Percentiles rank a stretch among this genome's conserved stretches.
Evolutionary conservation across 805 yeast species (phyloP).

Genomic region (Clavispora carvajalis): DNA sequence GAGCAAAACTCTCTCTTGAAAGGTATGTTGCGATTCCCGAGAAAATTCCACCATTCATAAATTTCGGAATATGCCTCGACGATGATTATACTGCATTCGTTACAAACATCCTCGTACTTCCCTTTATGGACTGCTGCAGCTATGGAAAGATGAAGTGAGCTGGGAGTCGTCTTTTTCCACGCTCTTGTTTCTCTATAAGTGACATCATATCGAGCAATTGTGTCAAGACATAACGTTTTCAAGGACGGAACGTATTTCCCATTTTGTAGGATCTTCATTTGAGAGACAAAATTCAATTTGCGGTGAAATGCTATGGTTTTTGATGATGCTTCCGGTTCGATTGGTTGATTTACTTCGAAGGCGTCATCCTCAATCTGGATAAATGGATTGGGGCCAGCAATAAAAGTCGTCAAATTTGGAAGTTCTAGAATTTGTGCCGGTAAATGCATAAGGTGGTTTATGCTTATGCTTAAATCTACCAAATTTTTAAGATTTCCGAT

Average conservation of each 20-base stretch:
- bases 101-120: conserved; percentile 47
- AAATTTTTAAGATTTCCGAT: conserved; percentile 25
- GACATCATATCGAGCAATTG: conserved; percentile 47
- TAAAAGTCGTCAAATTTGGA: conserved; percentile 36
- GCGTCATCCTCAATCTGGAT: conserved; percentile 24
- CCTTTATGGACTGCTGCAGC: conserved; percentile 52
- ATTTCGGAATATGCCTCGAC: conserved; percentile 56
- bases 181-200: conserved; percentile 48
- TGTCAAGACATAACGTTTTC: conserved; percentile 43
- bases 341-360: conserved; percentile 3
- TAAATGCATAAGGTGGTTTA: conserved; percentile 45
- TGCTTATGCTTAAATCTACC: conserved; percentile 47
- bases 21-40: conserved; percentile 46
- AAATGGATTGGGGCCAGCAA: conserved; percentile 53
- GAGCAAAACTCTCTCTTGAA: conserved; percentile 52
- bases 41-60: conserved; percentile 64
- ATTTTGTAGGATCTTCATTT: conserved; percentile 19
- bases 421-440: conserved; percentile 52
- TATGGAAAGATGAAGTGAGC: conserved; percentile 39
- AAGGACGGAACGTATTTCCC: conserved; percentile 38
- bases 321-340: neutral
- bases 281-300: conserved; percentile 17
- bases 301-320: neutral
- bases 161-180: conserved; percentile 50
- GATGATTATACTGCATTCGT: conserved; percentile 42